phyloP scores from a whole-genome alignment of 305 asterid species.

The Coffea humblotiana region DNA sequence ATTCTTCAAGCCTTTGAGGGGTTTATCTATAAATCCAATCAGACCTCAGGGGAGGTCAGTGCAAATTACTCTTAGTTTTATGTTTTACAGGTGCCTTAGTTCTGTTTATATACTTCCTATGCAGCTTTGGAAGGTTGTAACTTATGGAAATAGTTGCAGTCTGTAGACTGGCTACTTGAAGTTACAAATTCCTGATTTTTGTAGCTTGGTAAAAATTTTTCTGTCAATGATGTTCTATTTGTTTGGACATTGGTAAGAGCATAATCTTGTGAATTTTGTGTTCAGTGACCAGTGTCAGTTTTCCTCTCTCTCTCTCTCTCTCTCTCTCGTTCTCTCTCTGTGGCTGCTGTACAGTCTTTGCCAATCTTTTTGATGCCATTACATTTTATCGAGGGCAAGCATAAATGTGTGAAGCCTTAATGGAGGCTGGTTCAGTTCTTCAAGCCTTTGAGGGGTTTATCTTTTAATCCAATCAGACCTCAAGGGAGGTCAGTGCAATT shows the following conservation, averaged over 20 bases:
- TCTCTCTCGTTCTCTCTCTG: not conserved
- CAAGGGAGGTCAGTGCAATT: not conserved
- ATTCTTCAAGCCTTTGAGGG: not conserved
- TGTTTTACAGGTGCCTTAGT: not conserved
- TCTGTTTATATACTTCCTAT: not conserved
- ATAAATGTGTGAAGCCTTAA: not conserved
- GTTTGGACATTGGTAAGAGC: not conserved
- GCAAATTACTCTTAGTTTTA: not conserved
- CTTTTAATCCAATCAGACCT: not conserved
- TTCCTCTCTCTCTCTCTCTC: too few species aligned
- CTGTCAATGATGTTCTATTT: not conserved
- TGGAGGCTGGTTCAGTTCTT: not conserved
- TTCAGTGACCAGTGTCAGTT: too few species aligned
- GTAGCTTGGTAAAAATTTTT: not conserved
- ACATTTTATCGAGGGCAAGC: not conserved
- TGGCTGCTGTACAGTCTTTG: too few species aligned
- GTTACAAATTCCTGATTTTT: not conserved
- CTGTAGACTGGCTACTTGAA: not conserved
- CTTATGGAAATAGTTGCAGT: not conserved
- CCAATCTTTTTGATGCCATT: not conserved
- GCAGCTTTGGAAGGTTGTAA: not conserved
- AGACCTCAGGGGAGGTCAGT: not conserved
- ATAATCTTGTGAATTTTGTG: not conserved
- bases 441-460: not conserved
- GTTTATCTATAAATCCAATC: not conserved